These are phyloP conservation scores for Schwanniomyces vanrijiae DNA, from an alignment of 805 yeast species.

Conservation along the genomic window DNA sequence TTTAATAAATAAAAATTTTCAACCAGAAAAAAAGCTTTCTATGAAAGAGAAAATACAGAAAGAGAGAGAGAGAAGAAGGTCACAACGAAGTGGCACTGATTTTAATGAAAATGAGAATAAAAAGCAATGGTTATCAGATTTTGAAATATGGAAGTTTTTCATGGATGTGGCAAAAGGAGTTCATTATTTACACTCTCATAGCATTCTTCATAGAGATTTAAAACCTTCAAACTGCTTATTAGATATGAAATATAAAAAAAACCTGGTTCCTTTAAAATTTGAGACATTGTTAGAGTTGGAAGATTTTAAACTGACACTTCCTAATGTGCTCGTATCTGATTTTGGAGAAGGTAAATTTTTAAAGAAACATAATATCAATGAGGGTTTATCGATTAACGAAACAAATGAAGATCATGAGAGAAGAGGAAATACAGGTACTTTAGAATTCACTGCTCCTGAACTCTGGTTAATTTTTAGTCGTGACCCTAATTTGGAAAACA, in stretches of 20 bases:
- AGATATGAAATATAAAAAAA: slow-evolving; percentile 29
- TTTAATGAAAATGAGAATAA: slow-evolving; percentile 16
- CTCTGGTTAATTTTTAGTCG: slow-evolving; percentile 41
- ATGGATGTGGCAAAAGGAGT: slow-evolving; percentile 71
- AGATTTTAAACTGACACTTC: slow-evolving; percentile 36
- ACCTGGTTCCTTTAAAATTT: background rate
- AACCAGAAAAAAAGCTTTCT: slow-evolving; percentile 19
- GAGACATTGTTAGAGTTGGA: slow-evolving; percentile 11
- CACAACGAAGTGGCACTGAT: background rate
- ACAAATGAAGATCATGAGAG: slow-evolving; percentile 43
- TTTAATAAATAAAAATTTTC: slow-evolving; percentile 32
- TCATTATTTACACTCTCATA: slow-evolving; percentile 65
- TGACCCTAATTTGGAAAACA: slow-evolving; percentile 15
- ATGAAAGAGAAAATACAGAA: slow-evolving; percentile 24
- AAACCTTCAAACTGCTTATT: slow-evolving; percentile 87
- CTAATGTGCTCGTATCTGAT: slow-evolving; percentile 79
- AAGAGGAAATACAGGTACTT: slow-evolving; percentile 84
- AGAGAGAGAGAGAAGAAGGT: slow-evolving; percentile 25
- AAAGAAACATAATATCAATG: slow-evolving; percentile 42
- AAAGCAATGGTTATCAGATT: slow-evolving; percentile 42
- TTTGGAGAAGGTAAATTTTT: slow-evolving; percentile 86
- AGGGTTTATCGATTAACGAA: slow-evolving; percentile 2
- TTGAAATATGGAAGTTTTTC: slow-evolving; percentile 69
- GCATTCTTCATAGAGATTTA: slow-evolving; percentile 83
- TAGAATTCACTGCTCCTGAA: slow-evolving; percentile 89